phyloP scores from a whole-genome alignment of 208 protist genomes.

The Leishmania major region DNA sequence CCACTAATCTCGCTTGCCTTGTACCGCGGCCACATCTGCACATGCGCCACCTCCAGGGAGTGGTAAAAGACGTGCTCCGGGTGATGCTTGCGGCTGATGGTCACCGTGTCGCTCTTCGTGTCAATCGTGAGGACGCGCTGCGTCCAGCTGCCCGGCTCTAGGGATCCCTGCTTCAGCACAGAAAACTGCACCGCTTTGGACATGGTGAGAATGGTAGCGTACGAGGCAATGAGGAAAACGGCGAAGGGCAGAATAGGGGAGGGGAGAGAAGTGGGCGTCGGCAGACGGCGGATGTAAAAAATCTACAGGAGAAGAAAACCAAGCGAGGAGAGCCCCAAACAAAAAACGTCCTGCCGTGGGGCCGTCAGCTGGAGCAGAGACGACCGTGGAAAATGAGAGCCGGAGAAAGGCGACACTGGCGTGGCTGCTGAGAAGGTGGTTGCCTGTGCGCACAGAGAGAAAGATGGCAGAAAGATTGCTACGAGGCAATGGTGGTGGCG shows the following conservation, averaged over 20 bases:
- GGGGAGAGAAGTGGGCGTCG: neutral
- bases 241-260: neutral
- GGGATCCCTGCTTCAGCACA: constrained; percentile 22
- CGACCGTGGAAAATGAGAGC: neutral
- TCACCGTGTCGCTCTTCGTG: constrained; percentile 19
- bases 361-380: neutral
- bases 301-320: neutral
- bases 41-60: constrained; percentile 9
- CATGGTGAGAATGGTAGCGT: neutral
- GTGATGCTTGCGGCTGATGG: constrained; percentile 32
- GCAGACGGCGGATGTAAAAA: neutral
- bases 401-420: neutral
- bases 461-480: neutral
- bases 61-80: constrained; percentile 27
- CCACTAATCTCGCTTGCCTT: constrained; percentile 9
- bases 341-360: neutral
- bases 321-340: neutral
- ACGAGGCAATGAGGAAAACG: neutral
- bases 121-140: constrained; percentile 29
- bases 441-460: neutral
- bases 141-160: constrained; percentile 16
- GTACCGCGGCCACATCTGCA: constrained; percentile 32
- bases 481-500: neutral
- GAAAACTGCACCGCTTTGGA: constrained; percentile 20
- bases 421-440: neutral